Percentiles rank a stretch among this genome's conserved stretches.
phyloP scores from a whole-genome alignment of 2,329 filamentous ascomycete genomes.

The Colletotrichum sp. region DNA sequence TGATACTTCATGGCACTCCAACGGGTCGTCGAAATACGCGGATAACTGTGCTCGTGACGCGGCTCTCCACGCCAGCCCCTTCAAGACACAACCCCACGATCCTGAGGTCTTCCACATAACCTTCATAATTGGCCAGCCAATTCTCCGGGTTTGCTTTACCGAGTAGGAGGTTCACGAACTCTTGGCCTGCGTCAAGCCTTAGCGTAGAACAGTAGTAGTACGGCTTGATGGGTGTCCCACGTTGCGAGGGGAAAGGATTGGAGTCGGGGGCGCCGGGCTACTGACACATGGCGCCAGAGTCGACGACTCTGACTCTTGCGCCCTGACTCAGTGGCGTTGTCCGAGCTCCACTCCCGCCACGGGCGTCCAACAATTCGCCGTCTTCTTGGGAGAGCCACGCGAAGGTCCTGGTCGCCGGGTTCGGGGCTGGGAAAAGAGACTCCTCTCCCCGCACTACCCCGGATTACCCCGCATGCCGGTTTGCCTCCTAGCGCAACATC shows the following conservation, averaged over 20 bases:
- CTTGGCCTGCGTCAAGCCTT: background rate
- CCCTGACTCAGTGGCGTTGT: conserved; percentile 5
- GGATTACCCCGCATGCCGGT: background rate
- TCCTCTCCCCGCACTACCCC: conserved; percentile 10
- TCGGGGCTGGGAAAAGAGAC: background rate
- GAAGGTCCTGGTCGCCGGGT: background rate
- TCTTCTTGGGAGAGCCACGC: background rate
- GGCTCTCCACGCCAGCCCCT: background rate
- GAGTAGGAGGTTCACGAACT: background rate
- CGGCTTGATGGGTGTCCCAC: background rate
- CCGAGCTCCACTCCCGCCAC: background rate
- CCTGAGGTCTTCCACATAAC: background rate
- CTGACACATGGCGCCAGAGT: conserved; percentile 5
- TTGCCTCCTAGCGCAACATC: background rate
- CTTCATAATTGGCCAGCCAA: background rate
- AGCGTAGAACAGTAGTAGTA: background rate
- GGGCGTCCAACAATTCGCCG: background rate
- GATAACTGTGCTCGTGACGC: background rate
- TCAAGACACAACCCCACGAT: background rate
- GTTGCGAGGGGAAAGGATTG: background rate
- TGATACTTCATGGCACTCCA: background rate
- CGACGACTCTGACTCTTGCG: conserved; percentile 5
- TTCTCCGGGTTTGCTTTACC: background rate
- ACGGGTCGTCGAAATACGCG: background rate
- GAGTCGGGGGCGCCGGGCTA: background rate